Evolutionary conservation across 1,139 yeast species (phyloP), one percentile per base, ranked within the genome.

Genomic region (Yamadazyma buinensis): DNA sequence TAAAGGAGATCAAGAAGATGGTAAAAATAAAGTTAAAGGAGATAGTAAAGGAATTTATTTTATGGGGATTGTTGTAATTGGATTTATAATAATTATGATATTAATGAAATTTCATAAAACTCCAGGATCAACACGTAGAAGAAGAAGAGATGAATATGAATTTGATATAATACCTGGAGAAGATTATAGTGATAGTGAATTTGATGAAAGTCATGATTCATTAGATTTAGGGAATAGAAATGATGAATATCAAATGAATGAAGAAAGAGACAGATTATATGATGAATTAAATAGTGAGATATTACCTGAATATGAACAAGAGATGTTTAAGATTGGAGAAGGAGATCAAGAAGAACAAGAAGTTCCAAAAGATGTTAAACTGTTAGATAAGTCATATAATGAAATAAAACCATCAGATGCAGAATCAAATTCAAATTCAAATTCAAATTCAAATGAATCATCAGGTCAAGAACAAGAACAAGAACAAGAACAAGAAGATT

Each of bases 91-190:
- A 3, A 64, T 78, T 4, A 49, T 79, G 20, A 49, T 76, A 9
- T 66, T 81, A 41, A 75, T 78, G 67, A 62, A 71, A 39, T 70
- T 69, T 52, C 75, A 75, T 36, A 71, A 75, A 46, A 59, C 67
- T 2, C 72, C 72, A n/a, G 68, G 69, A 17, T 58, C 66, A 37
- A 54, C 66, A 7, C 65, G 78, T 38, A 67, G 73, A 36, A 62
- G 75, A 35, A 72, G 83, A 49, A 73, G 87, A 59, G 85, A 80
- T 38, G 84, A 82, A 41, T 83, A 77, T 51, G 94, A 84, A 54
- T 84, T 84, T 55, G 94, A 84, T 54, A 81, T 84, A 30, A 83
- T 84, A 33, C 80, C 79, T 13, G 84, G 84, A 1, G 83, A 77
- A 48, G 90, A 83, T 43, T 68, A 70, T 47, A 49, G 53, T 34